Evolutionary conservation across 1,139 yeast species (phyloP).

Genomic region (Ogataea hybrid): DNA sequence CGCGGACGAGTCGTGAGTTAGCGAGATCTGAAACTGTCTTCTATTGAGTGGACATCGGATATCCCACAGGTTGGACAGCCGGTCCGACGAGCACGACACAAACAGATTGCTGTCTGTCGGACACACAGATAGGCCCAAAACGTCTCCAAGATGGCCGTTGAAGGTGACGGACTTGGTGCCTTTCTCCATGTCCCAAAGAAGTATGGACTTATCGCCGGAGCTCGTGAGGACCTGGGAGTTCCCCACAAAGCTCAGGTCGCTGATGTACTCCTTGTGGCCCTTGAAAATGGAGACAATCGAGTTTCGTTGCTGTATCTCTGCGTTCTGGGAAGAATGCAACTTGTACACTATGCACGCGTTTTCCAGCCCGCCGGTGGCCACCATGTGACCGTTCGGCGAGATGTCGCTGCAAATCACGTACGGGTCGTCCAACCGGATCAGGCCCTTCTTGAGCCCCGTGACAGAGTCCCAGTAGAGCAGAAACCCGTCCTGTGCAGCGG

Average conservation of each 20-base stretch:
- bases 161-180: conserved; percentile 56
- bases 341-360: conserved; percentile 74
- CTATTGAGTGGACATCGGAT: conserved; percentile 50
- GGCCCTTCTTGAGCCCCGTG: conserved; percentile 69
- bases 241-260: conserved; percentile 67
- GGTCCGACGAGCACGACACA: conserved; percentile 73
- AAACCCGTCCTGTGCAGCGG: conserved; percentile 87
- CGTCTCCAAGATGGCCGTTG: conserved; percentile 80
- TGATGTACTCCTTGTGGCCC: conserved; percentile 82
- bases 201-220: conserved; percentile 83
- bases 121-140: conserved; percentile 50
- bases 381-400: conserved; percentile 61
- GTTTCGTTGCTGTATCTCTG: conserved; percentile 10
- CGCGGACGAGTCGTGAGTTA: conserved; percentile 60
- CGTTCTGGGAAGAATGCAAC: conserved; percentile 14
- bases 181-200: conserved; percentile 74
- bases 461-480: conserved; percentile 81
- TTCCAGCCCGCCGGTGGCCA: conserved; percentile 83
- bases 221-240: conserved; percentile 61
- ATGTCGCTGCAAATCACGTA: conserved; percentile 80
- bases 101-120: conserved; percentile 37
- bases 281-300: conserved; percentile 53
- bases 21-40: conserved; percentile 60
- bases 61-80: conserved; percentile 74
- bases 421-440: conserved; percentile 65